Base-by-base conservation (phyloP, 2,329 filamentous ascomycete species). In the Didymella pinodella region DNA sequence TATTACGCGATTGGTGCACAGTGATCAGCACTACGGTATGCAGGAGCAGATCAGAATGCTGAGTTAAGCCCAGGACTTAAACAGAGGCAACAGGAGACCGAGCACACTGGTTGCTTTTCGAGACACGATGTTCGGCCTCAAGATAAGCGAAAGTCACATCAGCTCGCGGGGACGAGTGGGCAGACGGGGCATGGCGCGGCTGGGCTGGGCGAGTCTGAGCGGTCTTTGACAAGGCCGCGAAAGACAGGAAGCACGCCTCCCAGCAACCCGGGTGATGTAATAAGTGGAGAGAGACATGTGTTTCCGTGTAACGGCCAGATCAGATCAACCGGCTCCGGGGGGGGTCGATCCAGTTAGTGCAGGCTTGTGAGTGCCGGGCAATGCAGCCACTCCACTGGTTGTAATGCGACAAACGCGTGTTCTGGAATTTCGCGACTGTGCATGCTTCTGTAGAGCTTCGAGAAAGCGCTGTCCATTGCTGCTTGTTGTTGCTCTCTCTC, bases 381-480 rank as follows among this genome's bases (percentile, higher is more conserved):
- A 68, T 65, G 70, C 69, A 75, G 73, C 71, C 73, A 76, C 73
- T 74, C 67, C 48, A 72, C 69, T 75, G 72, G 70, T 60, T 65
- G 66, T 65, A 65, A 63, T 64, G 67, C 65, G 66, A 59, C 62
- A 54, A 64, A 65, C 67, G 67, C 67, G 67, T 67, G 36, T 55
- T 52, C 57, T 60, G 51, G 47, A 52, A 48, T 54, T 45, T 59
- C 45, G 57, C 57, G 57, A 56, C 57, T 18, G 36, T 56, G 44
- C 57, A 52, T 60, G 57, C 48, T 48, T 14, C 36, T n/a, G 14
- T 32, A 11, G 46, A 31, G 11, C 40, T 29, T 44, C 16, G 36
- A 43, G 32, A 7, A 43, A 50, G 26, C 57, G 62, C 47, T 32
- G 20, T 48, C 44, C 41, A 34, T 38, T 44, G 43, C 52, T 31